Base-by-base conservation (phyloP, 1,284 basidiomycete genomes). In the Blastosporella zonata region DNA sequence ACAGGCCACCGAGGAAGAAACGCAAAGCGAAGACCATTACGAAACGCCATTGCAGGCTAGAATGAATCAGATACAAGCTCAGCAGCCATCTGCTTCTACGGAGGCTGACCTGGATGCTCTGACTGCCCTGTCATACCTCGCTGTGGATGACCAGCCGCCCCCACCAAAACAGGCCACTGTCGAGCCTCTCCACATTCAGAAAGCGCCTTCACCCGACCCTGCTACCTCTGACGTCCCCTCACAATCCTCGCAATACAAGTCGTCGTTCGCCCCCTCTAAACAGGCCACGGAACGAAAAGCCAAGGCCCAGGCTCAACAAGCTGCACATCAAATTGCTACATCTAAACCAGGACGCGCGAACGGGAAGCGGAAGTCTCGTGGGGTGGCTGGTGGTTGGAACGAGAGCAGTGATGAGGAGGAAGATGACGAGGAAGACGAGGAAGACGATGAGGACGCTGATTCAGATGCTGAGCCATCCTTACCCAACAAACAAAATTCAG, bases 211-310 rank as follows among this genome's bases (percentile, higher is more conserved):
- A 20, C 67, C 70, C 3, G 60, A 67, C 15, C 59, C 56, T 35
- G 57, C 50, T 13, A 18, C 52, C 13, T 41, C 58, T 41, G 61
- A 63, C 23, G 29, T 66, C 52, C 47, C 63, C 36, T 55, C 65
- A 1, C 75, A 76, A 57, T 83, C 76, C 36, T 55, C 65, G 1
- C 75, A 76, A 57, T 83, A 75, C 62, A 79, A 79, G 40, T 93
- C 90, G 0, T 93, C 92, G 2, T 95, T 95, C 60, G 87, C 90
- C 0, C 87, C 85, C 0, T 89, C 88, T 12, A 87, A 79, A 61
- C 81, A 85, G 55, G 92, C 90, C 18, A 80, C 81, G 18, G 84
- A 95, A 62, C 78, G 93, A 44, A 89, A 90, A 59, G 87, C 88
- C 9, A 89, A 87, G 64, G 76, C 78, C 10, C 84, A 93, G 61